Percentiles rank a stretch among this genome's conserved stretches.
These are phyloP conservation scores for Atractiella rhizophila DNA, from an alignment of 768 basidiomycete species.

Conservation along the genomic window DNA sequence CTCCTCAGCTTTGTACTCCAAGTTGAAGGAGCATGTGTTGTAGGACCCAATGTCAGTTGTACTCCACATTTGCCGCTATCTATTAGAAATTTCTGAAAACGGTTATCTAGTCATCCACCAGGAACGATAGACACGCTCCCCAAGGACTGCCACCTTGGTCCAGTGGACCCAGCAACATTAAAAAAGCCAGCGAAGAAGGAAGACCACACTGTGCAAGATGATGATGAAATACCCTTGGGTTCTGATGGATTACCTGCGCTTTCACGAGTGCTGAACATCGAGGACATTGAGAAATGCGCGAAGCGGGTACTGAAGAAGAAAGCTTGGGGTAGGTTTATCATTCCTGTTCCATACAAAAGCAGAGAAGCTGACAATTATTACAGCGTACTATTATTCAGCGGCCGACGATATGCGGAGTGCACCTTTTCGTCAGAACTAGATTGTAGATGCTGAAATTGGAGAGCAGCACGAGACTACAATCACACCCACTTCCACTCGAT, in stretches of 20 bases:
- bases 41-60: too few relatives aligned
- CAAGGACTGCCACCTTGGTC: too few relatives aligned
- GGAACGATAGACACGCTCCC: too few relatives aligned
- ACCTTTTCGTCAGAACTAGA: neutral
- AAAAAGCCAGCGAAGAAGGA: too few relatives aligned
- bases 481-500: slow-evolving; percentile 66
- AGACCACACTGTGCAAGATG: neutral
- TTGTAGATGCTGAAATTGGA: neutral
- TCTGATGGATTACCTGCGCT: too few relatives aligned
- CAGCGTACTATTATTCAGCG: slow-evolving; percentile 61
- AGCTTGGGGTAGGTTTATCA: slow-evolving; percentile 11
- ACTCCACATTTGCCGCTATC: too few relatives aligned
- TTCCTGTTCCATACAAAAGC: neutral
- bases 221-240: too few relatives aligned
- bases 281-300: slow-evolving; percentile 10
- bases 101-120: too few relatives aligned
- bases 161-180: too few relatives aligned
- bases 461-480: slow-evolving; percentile 1
- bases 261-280: slow-evolving; percentile 12
- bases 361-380: neutral
- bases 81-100: too few relatives aligned
- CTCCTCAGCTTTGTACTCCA: too few relatives aligned
- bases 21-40: too few relatives aligned
- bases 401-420: slow-evolving; percentile 42
- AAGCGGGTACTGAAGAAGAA: neutral